Evolutionary conservation across 352 stramenopile species (phyloP).

Genomic region (Phytophthora fragariae): DNA sequence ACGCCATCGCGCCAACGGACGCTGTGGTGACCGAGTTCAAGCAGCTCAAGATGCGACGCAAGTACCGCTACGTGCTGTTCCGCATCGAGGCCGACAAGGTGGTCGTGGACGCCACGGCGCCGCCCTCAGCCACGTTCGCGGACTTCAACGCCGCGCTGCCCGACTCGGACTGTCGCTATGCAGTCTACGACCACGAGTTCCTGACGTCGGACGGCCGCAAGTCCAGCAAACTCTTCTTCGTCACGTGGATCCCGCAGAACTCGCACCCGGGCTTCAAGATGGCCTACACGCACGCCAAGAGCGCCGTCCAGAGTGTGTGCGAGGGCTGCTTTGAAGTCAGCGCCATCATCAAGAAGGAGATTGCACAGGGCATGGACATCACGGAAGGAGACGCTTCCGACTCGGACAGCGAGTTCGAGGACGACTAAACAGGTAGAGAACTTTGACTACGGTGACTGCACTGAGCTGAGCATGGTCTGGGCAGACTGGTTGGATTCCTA

Average conservation of each 20-base stretch:
- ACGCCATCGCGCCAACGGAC: constrained; percentile 72
- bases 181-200: constrained; percentile 90
- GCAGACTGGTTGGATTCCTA: no score
- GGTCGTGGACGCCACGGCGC: constrained; percentile 62
- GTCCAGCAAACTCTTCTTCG: constrained; percentile 89
- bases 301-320: constrained; percentile 74
- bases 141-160: constrained; percentile 71
- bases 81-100: constrained; percentile 82
- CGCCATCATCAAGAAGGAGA: constrained; percentile 75
- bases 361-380: constrained; percentile 73
- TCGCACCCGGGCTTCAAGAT: constrained; percentile 89
- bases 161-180: constrained; percentile 87
- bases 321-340: constrained; percentile 86
- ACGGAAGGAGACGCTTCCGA: constrained; percentile 68
- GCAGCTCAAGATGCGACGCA: constrained; percentile 90
- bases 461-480: neutral
- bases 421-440: constrained; percentile 50
- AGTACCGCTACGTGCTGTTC: constrained; percentile 87
- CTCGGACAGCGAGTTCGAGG: constrained; percentile 89
- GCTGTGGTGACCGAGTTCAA: constrained; percentile 78
- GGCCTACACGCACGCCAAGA: constrained; percentile 91
- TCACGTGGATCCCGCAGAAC: constrained; percentile 88
- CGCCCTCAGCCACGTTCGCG: constrained; percentile 56
- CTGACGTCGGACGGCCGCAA: constrained; percentile 80
- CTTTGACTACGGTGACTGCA: neutral